Conservation (phyloP, 2,329 filamentous ascomycete genomes). For the Fusarium sp. region DNA sequence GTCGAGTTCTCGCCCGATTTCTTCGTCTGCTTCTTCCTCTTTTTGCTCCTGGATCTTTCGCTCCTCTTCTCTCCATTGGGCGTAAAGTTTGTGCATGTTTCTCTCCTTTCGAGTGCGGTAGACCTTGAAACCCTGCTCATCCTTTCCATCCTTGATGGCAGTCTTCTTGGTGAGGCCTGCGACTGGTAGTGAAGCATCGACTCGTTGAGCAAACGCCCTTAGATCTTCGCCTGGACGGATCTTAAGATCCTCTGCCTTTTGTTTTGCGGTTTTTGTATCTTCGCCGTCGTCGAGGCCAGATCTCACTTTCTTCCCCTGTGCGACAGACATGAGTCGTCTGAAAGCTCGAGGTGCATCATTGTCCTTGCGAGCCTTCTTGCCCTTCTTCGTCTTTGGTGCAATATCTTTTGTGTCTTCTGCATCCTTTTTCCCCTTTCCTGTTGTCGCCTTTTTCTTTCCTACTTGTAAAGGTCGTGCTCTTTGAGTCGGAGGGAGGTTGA, state of each 20-base stretch:
- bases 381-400: slow-evolving; percentile 53
- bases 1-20: slow-evolving; percentile 71
- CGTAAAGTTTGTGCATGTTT: slow-evolving; percentile 82
- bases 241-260: slow-evolving; percentile 59
- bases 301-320: slow-evolving; percentile 67
- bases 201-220: slow-evolving; percentile 82
- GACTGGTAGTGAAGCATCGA: slow-evolving; percentile 85
- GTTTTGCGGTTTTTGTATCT: slow-evolving; percentile 38
- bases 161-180: slow-evolving; percentile 74
- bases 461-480: slow-evolving; percentile 63
- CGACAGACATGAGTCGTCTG: slow-evolving; percentile 82
- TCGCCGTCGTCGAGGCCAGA: slow-evolving; percentile 78
- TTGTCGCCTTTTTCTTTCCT: slow-evolving; percentile 47
- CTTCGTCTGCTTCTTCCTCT: slow-evolving; percentile 72
- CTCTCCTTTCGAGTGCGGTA: slow-evolving; percentile 85
- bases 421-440: slow-evolving; percentile 23
- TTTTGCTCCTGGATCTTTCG: slow-evolving; percentile 70
- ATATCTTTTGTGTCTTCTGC: slow-evolving; percentile 15
- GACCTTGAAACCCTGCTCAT: slow-evolving; percentile 72
- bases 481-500: slow-evolving; percentile 61
- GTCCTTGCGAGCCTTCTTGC: slow-evolving; percentile 58
- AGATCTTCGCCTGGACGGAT: slow-evolving; percentile 88
- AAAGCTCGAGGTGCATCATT: slow-evolving; percentile 93
- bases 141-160: slow-evolving; percentile 66
- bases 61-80: slow-evolving; percentile 78